Evolutionary conservation across 495 filamentous ascomycete species (phyloP), one percentile per base, ranked within the genome.

Genomic region (Lineolata rhizophorae): DNA sequence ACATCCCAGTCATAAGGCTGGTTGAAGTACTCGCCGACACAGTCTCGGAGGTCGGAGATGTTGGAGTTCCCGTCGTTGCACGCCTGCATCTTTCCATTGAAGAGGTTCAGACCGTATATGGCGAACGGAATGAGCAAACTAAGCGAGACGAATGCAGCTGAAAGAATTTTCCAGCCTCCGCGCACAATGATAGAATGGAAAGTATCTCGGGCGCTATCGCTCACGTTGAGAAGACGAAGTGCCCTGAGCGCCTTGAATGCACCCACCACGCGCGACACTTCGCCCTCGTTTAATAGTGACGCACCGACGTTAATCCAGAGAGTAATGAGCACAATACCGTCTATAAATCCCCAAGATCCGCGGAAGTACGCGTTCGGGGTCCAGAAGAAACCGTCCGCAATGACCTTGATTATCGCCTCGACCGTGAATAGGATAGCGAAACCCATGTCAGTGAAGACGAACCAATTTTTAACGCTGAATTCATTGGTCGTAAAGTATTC

Each of bases 221-320:
- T 93, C 37, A 99, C 79, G 40, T 94, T 95, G 40, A 99, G 65
- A 17, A 99, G 55, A 27, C 87, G 64, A 16, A 99, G 58, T 21
- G 87, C 90, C 50, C 87, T 72, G n/a, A 99, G 65, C 15, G 87
- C 87, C 60, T 99, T 99, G 60, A 99, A 95, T 18, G 90, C 87
- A 27, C 87, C 87, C 31, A 99, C 77, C 13, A 80, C 76, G 44
- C 87, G 58, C 3, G 84, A 90, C 29, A 94, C 70, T 28, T 69
- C 70, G 27, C 77, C 80, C 34, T 85, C 71, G 26, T 74, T 65
- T 43, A 58, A 64, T 8, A 95, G 55, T 3, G 83, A 73, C 10
- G 84, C 80, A 20, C 69, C 57, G 34, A 99, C 87, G 46, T 84
- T 94, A 45, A 92, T 77, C 87, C 87, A 99, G 4, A 99, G 70